Evolutionary conservation across 108 stramenopile genomes (phyloP), one percentile per base, ranked within the genome.

Genomic region (Epithemia pelagica): DNA sequence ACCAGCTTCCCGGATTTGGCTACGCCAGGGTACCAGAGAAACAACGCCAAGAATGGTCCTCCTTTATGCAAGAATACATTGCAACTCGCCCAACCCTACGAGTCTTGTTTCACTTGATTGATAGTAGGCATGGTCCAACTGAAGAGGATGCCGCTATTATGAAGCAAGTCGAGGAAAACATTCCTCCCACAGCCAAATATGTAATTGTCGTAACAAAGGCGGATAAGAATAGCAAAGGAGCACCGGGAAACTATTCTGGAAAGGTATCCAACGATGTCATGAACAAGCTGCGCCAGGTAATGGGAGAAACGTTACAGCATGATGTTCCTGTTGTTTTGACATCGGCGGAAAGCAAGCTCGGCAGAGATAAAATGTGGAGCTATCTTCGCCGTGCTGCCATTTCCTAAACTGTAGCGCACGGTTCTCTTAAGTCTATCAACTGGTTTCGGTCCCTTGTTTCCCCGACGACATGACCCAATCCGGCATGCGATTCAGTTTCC

Each of bases 151-250:
- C 60, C 19, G 78, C 77, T 46, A 96, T 95, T 58, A 96, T 98
- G 94, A 78, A 81, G 60, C 77, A 82, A 52, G 79, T 95, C 18
- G 73, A 86, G 23, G 73, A 78, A 52, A 58, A 75, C 23, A 27
- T 37, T 28, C 80, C 70, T 0, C 61, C 83, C 32, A 61, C 69
- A 54, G 85, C 81, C 25, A 72, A 70, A 3, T 96, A 96, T 65
- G 84, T 96, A 0, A 73, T 98, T 2, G 89, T 96, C 18, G 72
- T 98, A 62, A 98, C 97, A 31, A 98, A 98, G 71, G 88, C 87
- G 7, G 96, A 96, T 69, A 96, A 96, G 66, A 93, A 93, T 72
- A 89, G 81, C n/a, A 90, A 91, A 71, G 77, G 79, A 24, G 68
- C 70, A 26, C 58, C 75, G 2, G 71, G 72, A 0, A 74, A 78